A percentile compares a stretch with the other conserved stretches of the same genome.
These are phyloP conservation scores for Nasturtium officinale DNA, from an alignment of 345 rosid species.

Conservation along the genomic window DNA sequence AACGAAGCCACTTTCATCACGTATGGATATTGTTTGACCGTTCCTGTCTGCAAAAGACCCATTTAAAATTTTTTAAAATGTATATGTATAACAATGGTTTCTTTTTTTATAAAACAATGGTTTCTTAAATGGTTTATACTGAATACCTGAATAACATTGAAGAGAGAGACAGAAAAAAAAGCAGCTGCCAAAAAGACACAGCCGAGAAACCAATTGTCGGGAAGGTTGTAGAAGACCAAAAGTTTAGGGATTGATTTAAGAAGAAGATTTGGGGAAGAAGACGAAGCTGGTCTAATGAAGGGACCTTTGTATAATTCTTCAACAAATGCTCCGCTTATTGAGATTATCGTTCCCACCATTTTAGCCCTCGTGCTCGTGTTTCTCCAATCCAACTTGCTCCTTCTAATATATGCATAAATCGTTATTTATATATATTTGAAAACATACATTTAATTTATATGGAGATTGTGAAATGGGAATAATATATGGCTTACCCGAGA, in stretches of 20 bases:
- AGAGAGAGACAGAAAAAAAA: slow-evolving; percentile 55
- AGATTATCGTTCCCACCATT: slow-evolving; percentile 55
- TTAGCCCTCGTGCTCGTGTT: slow-evolving; percentile 52
- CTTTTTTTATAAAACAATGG: too few species aligned
- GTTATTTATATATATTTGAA: background rate
- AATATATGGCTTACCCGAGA: slow-evolving; percentile 53
- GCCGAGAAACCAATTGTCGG: slow-evolving; percentile 74
- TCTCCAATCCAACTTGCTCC: slow-evolving; percentile 53
- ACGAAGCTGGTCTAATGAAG: slow-evolving; percentile 47
- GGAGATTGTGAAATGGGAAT: background rate
- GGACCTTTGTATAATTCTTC: slow-evolving; percentile 67
- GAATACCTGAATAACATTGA: slow-evolving; percentile 75
- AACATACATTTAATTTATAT: background rate
- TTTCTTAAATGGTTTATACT: background rate
- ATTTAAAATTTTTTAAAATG: too few species aligned
- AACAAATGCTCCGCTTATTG: slow-evolving; percentile 57
- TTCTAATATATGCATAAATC: slow-evolving; percentile 40
- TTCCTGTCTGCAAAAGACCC: slow-evolving; percentile 49
- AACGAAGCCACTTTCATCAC: slow-evolving; percentile 71
- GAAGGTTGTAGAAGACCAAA: slow-evolving; percentile 55
- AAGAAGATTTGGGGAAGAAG: slow-evolving; percentile 40
- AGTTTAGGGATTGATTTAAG: slow-evolving; percentile 45
- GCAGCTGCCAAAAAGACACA: slow-evolving; percentile 71
- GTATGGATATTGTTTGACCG: slow-evolving; percentile 59
- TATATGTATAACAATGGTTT: too few species aligned